Evolutionary conservation across 441 rosid species (phyloP).

Genomic region (Iberis amara): DNA sequence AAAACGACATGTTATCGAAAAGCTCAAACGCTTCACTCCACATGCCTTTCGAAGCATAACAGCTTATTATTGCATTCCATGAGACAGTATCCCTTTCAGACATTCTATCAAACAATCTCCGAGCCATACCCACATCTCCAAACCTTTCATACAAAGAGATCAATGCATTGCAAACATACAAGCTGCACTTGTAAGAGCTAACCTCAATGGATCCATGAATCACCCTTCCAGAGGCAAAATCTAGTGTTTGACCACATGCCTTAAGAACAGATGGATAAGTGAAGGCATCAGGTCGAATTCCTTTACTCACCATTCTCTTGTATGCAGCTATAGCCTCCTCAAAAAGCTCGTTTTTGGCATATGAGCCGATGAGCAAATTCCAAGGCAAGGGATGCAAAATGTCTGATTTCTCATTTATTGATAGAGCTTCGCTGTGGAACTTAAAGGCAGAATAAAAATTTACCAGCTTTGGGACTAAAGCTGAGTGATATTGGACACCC

Average conservation of each 20-base stretch:
- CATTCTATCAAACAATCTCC: constrained; percentile 54
- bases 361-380: constrained; percentile 60
- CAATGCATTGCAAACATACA: constrained; percentile 68
- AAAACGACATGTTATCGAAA: constrained; percentile 45
- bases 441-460: constrained; percentile 46
- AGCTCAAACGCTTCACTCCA: constrained; percentile 63
- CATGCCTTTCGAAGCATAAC: constrained; percentile 57
- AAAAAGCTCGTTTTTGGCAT: constrained; percentile 38
- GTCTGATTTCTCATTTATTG: constrained; percentile 37
- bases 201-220: constrained; percentile 49
- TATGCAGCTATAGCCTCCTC: constrained; percentile 44
- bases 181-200: constrained; percentile 36
- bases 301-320: constrained; percentile 45
- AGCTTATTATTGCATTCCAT: constrained; percentile 65
- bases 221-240: constrained; percentile 47
- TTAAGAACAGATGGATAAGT: constrained; percentile 77
- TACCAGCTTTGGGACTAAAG: constrained; percentile 58
- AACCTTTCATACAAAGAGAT: constrained; percentile 68
- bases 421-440: constrained; percentile 37
- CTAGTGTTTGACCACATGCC: constrained; percentile 62
- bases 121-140: constrained; percentile 46
- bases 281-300: constrained; percentile 60
- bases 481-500: constrained; percentile 45
- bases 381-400: constrained; percentile 49
- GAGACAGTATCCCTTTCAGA: constrained; percentile 58